phyloP scores from a whole-genome alignment of 345 rosid genomes.

The Hypericum androsaemum region DNA sequence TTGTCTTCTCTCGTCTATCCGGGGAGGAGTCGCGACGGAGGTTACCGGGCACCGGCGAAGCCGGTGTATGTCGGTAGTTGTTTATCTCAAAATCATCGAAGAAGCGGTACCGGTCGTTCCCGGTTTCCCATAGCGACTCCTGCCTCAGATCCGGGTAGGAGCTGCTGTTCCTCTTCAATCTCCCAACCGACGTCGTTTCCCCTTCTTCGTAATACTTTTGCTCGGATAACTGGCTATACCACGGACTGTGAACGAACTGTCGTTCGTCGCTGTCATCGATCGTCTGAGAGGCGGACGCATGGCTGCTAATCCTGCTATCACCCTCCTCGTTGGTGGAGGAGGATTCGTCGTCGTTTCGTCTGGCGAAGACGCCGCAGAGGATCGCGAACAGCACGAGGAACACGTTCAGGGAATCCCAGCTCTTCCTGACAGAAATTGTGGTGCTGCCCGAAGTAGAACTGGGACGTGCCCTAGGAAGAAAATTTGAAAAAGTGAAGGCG shows the following conservation, averaged over 20 bases:
- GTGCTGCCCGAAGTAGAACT: neutral
- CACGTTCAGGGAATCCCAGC: conserved; percentile 64
- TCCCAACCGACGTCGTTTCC: conserved; percentile 1
- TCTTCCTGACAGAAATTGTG: conserved; percentile 25
- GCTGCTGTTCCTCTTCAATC: conserved; percentile 60
- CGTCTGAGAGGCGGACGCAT: neutral
- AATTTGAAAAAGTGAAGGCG: conserved; percentile 25
- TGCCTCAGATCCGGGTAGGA: conserved; percentile 72
- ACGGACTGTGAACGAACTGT: too few relatives aligned
- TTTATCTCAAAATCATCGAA: conserved; percentile 60
- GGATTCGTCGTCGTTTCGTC: conserved; percentile 41
- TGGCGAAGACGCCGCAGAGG: conserved; percentile 61
- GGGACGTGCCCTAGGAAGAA: conserved; percentile 37
- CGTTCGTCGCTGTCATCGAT: neutral
- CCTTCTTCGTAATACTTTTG: too few relatives aligned
- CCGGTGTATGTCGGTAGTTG: conserved; percentile 22
- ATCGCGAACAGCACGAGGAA: conserved; percentile 58
- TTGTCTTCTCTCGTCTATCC: conserved; percentile 44
- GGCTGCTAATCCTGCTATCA: neutral
- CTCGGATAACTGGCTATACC: too few relatives aligned
- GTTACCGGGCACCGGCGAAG: neutral
- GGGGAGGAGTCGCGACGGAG: conserved; percentile 15
- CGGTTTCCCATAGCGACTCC: conserved; percentile 31
- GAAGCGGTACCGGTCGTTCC: conserved; percentile 43
- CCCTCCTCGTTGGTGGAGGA: neutral